These are phyloP conservation scores for Benincasa hispida DNA, from an alignment of 306 rosid genomes.

Conservation along the genomic window DNA sequence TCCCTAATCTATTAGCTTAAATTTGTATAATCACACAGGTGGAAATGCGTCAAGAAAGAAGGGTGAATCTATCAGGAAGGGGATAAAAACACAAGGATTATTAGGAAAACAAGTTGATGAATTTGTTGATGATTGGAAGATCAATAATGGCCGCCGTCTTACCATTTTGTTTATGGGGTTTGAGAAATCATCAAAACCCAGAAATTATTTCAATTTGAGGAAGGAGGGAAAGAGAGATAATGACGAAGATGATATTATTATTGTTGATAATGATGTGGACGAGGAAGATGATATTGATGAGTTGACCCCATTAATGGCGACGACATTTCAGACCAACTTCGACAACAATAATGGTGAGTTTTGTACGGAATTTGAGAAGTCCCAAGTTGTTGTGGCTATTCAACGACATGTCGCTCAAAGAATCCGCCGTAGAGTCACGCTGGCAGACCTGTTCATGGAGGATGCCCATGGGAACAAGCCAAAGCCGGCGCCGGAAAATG, in stretches of 20 bases:
- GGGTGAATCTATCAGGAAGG: conserved; percentile 14
- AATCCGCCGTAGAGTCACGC: conserved; percentile 39
- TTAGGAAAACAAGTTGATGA: conserved; percentile 42
- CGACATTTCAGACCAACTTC: not conserved
- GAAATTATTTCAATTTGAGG: not conserved
- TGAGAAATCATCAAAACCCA: conserved; percentile 21
- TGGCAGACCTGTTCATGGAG: conserved; percentile 80
- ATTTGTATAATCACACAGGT: not conserved
- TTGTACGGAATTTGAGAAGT: not conserved
- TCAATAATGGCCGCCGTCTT: conserved; percentile 55
- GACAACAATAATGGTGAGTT: not conserved
- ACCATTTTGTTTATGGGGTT: conserved; percentile 79
- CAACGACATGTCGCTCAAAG: not conserved
- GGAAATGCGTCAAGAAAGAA: conserved; percentile 25
- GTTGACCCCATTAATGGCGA: not conserved
- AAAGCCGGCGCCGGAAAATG: not conserved
- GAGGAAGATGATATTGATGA: not conserved
- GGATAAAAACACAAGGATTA: conserved; percentile 41
- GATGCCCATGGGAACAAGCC: conserved; percentile 43
- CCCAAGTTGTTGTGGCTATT: not conserved
- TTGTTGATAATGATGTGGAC: not conserved
- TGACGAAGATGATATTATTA: too few relatives aligned
- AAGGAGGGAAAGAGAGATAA: not conserved
- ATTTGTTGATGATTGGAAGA: conserved; percentile 49
- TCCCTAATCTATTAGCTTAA: not conserved